Evolutionary conservation across 2,329 filamentous ascomycete genomes (phyloP).

Genomic region (Ceratocystis huliohia): DNA sequence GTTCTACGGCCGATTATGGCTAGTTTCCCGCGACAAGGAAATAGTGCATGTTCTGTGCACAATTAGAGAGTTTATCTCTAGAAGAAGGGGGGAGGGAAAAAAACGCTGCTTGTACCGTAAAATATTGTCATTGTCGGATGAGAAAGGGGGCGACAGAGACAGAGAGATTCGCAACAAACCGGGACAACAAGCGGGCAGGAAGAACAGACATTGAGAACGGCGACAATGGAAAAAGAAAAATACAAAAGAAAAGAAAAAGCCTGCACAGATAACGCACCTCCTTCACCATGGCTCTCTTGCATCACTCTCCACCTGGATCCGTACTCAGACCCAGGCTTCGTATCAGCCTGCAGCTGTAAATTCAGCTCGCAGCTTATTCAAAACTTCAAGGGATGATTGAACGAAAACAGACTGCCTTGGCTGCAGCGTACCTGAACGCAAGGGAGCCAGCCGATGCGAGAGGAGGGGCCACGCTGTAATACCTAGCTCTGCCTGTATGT

Average conservation of each 20-base stretch:
- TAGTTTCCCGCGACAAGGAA: constrained; percentile 1
- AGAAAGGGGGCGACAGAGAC: neutral
- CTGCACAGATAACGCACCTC: neutral
- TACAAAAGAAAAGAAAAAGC: too few species aligned
- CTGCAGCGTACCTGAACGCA: neutral
- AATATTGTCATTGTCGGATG: neutral
- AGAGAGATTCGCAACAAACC: neutral
- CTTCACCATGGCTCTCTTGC: neutral
- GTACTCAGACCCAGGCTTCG: neutral
- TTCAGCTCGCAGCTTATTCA: neutral
- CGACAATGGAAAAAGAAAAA: neutral
- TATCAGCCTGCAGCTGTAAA: neutral
- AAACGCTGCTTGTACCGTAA: neutral
- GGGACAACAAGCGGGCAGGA: neutral
- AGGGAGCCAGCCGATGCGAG: neutral
- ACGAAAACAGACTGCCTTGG: neutral
- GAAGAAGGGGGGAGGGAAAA: neutral
- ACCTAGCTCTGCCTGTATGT: neutral
- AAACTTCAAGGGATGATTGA: constrained; percentile 1
- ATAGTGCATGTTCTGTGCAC: neutral
- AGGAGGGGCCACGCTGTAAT: neutral
- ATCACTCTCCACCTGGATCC: neutral
- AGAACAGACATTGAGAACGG: neutral
- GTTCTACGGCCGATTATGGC: neutral
- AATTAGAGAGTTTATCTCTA: neutral